Evolutionary conservation across 768 basidiomycete genomes (phyloP).

Genomic region (Boletus subcaerulescens): DNA sequence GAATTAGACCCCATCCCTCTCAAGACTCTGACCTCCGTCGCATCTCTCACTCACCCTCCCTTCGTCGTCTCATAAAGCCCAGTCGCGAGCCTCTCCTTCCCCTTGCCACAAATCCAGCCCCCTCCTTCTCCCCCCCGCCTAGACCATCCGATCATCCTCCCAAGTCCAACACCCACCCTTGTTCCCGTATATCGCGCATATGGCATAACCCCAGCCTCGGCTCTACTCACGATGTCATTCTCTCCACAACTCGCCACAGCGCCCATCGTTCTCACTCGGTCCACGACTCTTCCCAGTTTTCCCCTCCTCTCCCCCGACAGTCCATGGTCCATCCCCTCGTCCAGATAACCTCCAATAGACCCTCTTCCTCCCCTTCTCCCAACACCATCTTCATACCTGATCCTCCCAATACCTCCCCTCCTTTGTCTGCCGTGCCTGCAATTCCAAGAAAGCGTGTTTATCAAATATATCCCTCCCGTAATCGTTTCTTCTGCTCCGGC

Average conservation of each 20-base stretch:
- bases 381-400: conserved; percentile 28
- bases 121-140: neutral
- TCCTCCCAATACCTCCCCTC: conserved; percentile 31
- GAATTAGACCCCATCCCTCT: conserved; percentile 36
- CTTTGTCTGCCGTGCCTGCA: conserved; percentile 35
- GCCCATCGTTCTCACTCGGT: conserved; percentile 9
- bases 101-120: conserved; percentile 19
- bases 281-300: conserved; percentile 6
- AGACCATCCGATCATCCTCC: neutral
- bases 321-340: conserved; percentile 22
- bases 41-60: conserved; percentile 23
- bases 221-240: conserved; percentile 37
- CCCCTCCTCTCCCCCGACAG: conserved; percentile 10
- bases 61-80: conserved; percentile 43
- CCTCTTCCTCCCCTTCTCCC: conserved; percentile 28
- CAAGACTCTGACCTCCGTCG: conserved; percentile 41
- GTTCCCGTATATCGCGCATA: conserved; percentile 54
- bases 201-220: conserved; percentile 53
- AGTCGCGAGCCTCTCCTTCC: conserved; percentile 77
- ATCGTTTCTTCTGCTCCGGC: conserved; percentile 73
- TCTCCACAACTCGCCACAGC: conserved; percentile 1
- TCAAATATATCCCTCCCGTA: conserved; percentile 66
- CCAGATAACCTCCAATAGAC: conserved; percentile 24
- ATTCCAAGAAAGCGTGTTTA: conserved; percentile 48
- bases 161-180: neutral